Conservation (phyloP, 176 grass and related monocot species). For the Aechmea fasciata region DNA sequence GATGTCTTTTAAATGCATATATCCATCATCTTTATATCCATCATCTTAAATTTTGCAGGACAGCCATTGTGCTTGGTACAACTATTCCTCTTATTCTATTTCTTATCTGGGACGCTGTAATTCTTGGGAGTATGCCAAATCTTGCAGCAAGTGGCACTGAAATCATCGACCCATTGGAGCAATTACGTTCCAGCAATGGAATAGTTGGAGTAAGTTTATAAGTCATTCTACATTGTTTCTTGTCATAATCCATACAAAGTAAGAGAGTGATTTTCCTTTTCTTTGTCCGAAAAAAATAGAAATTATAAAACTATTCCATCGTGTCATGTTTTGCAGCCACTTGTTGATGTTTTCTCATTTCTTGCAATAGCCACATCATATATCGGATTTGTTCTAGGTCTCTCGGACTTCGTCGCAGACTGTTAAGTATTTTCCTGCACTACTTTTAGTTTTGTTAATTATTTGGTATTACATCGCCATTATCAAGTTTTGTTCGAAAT, state of each 20-base stretch:
- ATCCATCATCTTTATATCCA: not conserved
- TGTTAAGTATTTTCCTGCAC: slow-evolving; percentile 52
- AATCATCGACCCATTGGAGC: slow-evolving; percentile 53
- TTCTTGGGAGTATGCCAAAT: slow-evolving; percentile 60
- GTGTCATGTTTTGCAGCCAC: slow-evolving; percentile 48
- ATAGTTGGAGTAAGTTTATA: slow-evolving; percentile 55
- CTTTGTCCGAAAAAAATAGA: not conserved
- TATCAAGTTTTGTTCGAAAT: no score
- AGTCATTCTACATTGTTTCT: slow-evolving; percentile 10
- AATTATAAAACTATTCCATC: not conserved
- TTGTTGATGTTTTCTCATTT: slow-evolving; percentile 87
- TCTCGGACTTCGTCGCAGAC: slow-evolving; percentile 81
- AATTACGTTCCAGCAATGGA: slow-evolving; percentile 63
- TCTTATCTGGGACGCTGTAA: slow-evolving; percentile 86
- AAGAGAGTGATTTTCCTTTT: no score
- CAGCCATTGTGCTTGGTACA: slow-evolving; percentile 62
- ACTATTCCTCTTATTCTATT: slow-evolving; percentile 84
- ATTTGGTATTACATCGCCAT: not conserved
- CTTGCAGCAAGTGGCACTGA: slow-evolving; percentile 25
- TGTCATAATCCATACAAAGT: not conserved
- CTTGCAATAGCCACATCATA: slow-evolving; percentile 92
- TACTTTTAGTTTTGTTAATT: not conserved
- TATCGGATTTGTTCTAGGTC: slow-evolving; percentile 91
- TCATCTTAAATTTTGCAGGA: slow-evolving; percentile 44
- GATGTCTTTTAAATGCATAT: not conserved